Evolutionary conservation across 805 yeast genomes (phyloP).

Genomic region (Yamadazyma tumulicola): DNA sequence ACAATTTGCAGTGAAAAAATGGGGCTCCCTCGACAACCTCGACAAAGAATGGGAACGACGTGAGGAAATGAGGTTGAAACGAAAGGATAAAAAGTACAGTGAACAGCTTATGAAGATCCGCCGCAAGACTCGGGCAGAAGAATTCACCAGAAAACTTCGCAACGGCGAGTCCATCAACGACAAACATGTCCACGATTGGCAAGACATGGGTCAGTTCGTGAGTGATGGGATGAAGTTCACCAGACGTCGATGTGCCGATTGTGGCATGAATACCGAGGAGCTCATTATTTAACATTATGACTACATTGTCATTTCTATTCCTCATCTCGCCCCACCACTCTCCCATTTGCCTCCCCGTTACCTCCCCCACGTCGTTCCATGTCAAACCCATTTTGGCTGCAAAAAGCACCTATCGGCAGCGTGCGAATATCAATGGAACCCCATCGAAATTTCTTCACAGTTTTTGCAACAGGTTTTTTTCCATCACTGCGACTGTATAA

Average conservation of each 20-base stretch:
- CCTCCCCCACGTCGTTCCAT: too few species aligned
- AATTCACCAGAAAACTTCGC: constrained; percentile 66
- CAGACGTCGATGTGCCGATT: constrained; percentile 64
- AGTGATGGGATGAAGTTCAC: constrained; percentile 29
- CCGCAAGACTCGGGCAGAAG: constrained; percentile 88
- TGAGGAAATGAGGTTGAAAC: constrained; percentile 63
- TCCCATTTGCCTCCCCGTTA: too few species aligned
- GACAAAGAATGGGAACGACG: constrained; percentile 92
- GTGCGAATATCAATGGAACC: constrained; percentile 12
- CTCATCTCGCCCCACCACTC: neutral
- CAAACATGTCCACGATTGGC: constrained; percentile 75
- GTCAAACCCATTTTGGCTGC: neutral
- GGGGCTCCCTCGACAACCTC: constrained; percentile 87
- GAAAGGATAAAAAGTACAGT: constrained; percentile 78
- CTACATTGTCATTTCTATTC: neutral
- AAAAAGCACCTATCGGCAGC: constrained; percentile 1
- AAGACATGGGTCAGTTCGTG: constrained; percentile 30
- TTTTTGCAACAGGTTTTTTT: constrained; percentile 1
- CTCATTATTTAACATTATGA: constrained; percentile 20
- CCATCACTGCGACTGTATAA: neutral
- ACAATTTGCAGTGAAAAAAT: constrained; percentile 84
- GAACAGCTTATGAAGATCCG: constrained; percentile 84
- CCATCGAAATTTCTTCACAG: constrained; percentile 14
- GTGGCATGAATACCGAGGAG: constrained; percentile 86
- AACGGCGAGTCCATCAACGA: constrained; percentile 52